Evolutionary conservation across 352 stramenopile species (phyloP).

Genomic region (Thalassiosira livingstoniorum): DNA sequence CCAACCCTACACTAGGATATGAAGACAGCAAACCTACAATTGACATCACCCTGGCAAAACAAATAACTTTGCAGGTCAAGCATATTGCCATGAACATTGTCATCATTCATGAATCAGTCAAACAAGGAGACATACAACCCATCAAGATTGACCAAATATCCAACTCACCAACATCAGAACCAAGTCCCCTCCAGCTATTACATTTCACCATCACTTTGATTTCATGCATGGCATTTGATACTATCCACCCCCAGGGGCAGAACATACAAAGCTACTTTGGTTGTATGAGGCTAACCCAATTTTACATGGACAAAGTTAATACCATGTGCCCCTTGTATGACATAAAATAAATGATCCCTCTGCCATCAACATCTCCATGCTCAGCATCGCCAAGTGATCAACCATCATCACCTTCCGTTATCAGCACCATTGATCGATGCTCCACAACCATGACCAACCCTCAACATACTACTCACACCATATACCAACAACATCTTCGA

Average conservation of each 20-base stretch:
- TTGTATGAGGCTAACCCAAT: neutral
- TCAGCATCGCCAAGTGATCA: too few relatives aligned
- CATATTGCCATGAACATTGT: slow-evolving; percentile 26
- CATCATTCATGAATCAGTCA: slow-evolving; percentile 16
- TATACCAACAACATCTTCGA: too few relatives aligned
- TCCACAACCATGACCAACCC: too few relatives aligned
- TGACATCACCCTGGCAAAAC: slow-evolving; percentile 24
- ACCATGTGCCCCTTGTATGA: neutral
- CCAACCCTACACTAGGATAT: slow-evolving; percentile 1
- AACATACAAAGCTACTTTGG: neutral
- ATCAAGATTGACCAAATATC: neutral
- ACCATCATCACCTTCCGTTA: too few relatives aligned
- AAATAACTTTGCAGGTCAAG: slow-evolving; percentile 30
- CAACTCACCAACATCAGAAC: neutral
- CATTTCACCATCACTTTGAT: neutral
- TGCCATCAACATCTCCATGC: too few relatives aligned
- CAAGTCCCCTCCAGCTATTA: neutral
- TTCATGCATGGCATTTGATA: slow-evolving; percentile 15
- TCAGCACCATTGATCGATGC: too few relatives aligned
- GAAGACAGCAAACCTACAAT: slow-evolving; percentile 42
- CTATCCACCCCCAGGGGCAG: neutral
- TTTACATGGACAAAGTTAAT: neutral
- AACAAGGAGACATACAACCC: neutral
- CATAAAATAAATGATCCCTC: neutral
- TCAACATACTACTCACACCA: too few relatives aligned